A percentile compares a stretch with the other conserved stretches of the same genome.
These are phyloP conservation scores for Jamesozyma jinghongensis DNA, from an alignment of 805 yeast species.

Conservation along the genomic window DNA sequence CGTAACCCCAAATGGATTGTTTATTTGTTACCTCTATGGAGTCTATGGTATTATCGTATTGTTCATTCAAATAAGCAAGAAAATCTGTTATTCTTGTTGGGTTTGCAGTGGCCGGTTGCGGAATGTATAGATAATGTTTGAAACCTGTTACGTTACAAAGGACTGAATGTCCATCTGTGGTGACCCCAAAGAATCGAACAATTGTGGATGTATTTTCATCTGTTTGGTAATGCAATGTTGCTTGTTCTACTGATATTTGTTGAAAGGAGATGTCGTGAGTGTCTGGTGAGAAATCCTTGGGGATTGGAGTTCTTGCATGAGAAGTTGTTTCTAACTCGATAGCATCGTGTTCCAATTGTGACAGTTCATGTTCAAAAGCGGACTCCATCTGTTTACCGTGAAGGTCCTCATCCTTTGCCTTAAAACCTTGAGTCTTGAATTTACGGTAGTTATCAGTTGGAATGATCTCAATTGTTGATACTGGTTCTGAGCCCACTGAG, in stretches of 20 bases:
- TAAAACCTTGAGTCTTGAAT: conserved; percentile 26
- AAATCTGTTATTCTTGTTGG: conserved; percentile 33
- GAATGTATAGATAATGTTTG: conserved; percentile 81
- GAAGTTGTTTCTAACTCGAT: conserved; percentile 10
- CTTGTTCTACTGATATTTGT: conserved; percentile 92
- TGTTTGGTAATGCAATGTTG: conserved; percentile 36
- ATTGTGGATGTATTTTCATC: conserved; percentile 38
- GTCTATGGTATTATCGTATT: conserved; percentile 48
- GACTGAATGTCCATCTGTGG: conserved; percentile 78
- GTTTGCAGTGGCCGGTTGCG: conserved; percentile 54
- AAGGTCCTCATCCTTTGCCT: conserved; percentile 20
- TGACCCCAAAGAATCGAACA: conserved; percentile 87
- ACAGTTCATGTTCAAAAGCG: conserved; percentile 25
- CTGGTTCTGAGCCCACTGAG: conserved; percentile 29
- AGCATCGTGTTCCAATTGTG: conserved; percentile 26
- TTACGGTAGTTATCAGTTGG: conserved; percentile 26
- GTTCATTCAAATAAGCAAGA: conserved; percentile 36
- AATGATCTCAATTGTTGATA: conserved; percentile 27
- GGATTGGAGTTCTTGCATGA: conserved; percentile 53
- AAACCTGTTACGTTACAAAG: conserved; percentile 87
- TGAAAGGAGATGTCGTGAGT: conserved; percentile 61
- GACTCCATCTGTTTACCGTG: conserved; percentile 19
- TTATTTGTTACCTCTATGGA: conserved; percentile 57
- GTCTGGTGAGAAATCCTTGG: conserved; percentile 40
- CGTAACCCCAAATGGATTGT: conserved; percentile 91